Conservation (phyloP, 2,329 filamentous ascomycete species). For the Talaromyces sp. region DNA sequence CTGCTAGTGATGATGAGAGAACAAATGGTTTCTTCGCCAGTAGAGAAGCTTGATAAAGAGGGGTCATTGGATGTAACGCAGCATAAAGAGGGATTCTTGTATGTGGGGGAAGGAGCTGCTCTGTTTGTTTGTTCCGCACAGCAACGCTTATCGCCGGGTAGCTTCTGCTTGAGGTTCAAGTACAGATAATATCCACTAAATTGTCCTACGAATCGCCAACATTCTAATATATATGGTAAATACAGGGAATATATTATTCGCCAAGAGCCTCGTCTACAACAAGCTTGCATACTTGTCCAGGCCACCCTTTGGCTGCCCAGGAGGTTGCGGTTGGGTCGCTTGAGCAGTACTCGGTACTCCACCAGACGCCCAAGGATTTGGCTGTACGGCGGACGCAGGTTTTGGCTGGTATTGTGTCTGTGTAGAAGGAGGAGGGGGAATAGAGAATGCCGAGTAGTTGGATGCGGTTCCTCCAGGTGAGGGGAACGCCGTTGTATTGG, state of each 20-base stretch:
- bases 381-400: conserved; percentile 15
- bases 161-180: not conserved
- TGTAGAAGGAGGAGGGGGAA: conserved; percentile 39
- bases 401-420: conserved; percentile 20
- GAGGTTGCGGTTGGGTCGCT: conserved; percentile 24
- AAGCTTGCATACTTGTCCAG: conserved; percentile 58
- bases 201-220: not conserved
- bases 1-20: conserved; percentile 18
- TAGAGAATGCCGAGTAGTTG: conserved; percentile 38
- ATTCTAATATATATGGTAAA: not conserved
- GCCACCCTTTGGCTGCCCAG: conserved; percentile 37
- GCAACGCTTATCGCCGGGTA: conserved; percentile 1
- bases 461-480: conserved; percentile 20
- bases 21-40: conserved; percentile 20
- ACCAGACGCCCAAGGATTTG: conserved; percentile 23
- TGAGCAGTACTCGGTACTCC: conserved; percentile 24
- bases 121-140: not conserved
- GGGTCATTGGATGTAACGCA: conserved; percentile 20
- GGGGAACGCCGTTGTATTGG: not conserved
- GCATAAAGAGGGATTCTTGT: not conserved
- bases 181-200: not conserved
- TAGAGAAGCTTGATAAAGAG: conserved; percentile 20
- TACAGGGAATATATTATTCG: not conserved
- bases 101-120: conserved; percentile 2
- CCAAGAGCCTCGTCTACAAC: conserved; percentile 35